A percentile compares a stretch with the other conserved stretches of the same genome.
Evolutionary conservation across 176 grass and related monocot genomes (phyloP).

Genomic region (Rhynchospora tenuis): DNA sequence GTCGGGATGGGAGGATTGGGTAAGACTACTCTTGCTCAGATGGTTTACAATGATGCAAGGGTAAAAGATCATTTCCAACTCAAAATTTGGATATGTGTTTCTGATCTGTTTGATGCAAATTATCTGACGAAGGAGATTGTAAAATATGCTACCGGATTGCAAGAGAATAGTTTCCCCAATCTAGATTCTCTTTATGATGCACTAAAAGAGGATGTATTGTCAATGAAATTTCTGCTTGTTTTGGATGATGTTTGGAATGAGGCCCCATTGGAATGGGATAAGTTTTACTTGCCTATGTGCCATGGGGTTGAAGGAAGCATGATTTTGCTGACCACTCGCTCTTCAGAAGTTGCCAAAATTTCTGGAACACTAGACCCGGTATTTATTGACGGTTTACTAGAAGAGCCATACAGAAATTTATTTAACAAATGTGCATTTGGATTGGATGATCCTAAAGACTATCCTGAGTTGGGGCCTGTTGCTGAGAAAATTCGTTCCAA

Average conservation of each 20-base stretch:
- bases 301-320: constrained; percentile 43
- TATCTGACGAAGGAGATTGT: constrained; percentile 40
- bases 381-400: constrained; percentile 9
- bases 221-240: constrained; percentile 37
- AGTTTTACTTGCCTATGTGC: constrained; percentile 17
- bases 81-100: constrained; percentile 38
- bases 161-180: background rate
- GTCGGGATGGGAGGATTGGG: constrained; percentile 42
- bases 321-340: constrained; percentile 41
- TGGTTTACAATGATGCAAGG: constrained; percentile 27
- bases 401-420: constrained; percentile 9
- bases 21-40: constrained; percentile 43
- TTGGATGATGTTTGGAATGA: constrained; percentile 59
- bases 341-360: constrained; percentile 32
- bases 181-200: constrained; percentile 25
- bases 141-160: background rate
- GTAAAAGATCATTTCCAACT: constrained; percentile 26
- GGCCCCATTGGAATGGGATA: constrained; percentile 20
- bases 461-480: constrained; percentile 22
- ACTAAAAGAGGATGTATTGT: constrained; percentile 20
- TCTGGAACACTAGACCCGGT: constrained; percentile 24
- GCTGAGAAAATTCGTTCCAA: constrained; percentile 33
- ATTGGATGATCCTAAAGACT: constrained; percentile 10
- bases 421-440: constrained; percentile 39
- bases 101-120: constrained; percentile 31